Evolutionary conservation across 495 filamentous ascomycete genomes (phyloP), one percentile per base, ranked within the genome.

Genomic region (Aspergillus nidulans): DNA sequence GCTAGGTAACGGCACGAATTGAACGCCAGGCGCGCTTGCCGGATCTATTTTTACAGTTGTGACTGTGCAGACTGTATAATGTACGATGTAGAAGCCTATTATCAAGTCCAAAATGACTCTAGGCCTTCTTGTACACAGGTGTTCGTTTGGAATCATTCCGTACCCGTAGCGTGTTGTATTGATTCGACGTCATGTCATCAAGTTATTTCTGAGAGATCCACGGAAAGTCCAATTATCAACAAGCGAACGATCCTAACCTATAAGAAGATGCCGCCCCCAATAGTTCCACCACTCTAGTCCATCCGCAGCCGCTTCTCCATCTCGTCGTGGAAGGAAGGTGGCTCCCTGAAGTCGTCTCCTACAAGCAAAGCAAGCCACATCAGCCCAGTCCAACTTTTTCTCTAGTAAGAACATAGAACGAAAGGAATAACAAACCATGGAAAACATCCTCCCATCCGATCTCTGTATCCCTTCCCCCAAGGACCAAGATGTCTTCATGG

Each of bases 391-490:
- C 13, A n/a, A n/a, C n/a, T n/a, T n/a, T n/a, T n/a, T 9, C 42
- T n/a, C 4, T 43, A 6, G 16, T 1, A 25, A 12, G 41, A 54
- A 16, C 41, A 54, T 32, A 23, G 38, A 26, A 55, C 55, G 36
- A 54, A 54, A 59, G 45, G 16, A 30, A 21, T 34, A 48, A 68
- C 68, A 61, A 65, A 76, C 74, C 73, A 20, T 65, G 82, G 70
- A 85, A 98, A 20, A 98, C 84, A 80, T 96, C 92, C 82, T 97
- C 92, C 92, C 92, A 97, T 9, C 74, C 80, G 66, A 91, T 74
- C 63, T 81, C 84, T 19, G 74, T 64, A 73, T 95, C 91, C 65
- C 83, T 73, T n/a, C 91, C 91, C 6, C 74, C 74, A 45, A 77
- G 56, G 39, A 69, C 77, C 68, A 97, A 72, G 57, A 96, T 87